Percentiles rank a stretch among this genome's conserved stretches.
Conservation (phyloP, 768 basidiomycete species). For the Tulasnella sp. region DNA sequence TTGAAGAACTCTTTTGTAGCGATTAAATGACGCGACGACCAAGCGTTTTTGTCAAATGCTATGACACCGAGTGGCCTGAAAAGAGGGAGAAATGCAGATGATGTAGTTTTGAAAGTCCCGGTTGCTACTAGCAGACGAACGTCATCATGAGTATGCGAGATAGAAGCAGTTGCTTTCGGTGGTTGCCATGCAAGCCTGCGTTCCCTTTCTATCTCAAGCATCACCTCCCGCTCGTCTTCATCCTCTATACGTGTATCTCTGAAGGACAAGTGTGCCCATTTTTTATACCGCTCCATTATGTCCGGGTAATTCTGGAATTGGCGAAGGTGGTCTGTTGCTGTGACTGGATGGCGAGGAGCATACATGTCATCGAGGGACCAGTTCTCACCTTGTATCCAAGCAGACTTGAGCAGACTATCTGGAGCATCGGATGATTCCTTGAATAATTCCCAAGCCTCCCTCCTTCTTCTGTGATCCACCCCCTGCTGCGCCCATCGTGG, state of each 20-base stretch:
- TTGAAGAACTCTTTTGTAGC: background rate
- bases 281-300: background rate
- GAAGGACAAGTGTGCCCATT: too few species aligned
- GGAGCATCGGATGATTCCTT: too few species aligned
- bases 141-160: conserved; percentile 22
- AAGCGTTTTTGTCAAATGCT: background rate
- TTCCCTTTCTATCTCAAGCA: conserved; percentile 34
- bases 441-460: conserved; percentile 26
- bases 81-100: background rate
- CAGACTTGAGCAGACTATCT: conserved; percentile 19
- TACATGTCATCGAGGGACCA: conserved; percentile 30
- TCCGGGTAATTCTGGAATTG: background rate
- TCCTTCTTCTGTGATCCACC: conserved; percentile 32
- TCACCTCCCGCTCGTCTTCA: conserved; percentile 40
- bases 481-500: conserved; percentile 31
- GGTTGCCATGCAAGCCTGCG: conserved; percentile 28
- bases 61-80: conserved; percentile 17
- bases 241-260: conserved; percentile 23
- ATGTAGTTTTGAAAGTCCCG: conserved; percentile 22
- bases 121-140: conserved; percentile 24
- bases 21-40: background rate
- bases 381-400: conserved; percentile 27
- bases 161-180: conserved; percentile 22
- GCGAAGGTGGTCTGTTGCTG: background rate
- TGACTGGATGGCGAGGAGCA: background rate